Conservation (phyloP, 1,284 basidiomycete species). For the Naganishia albida region DNA sequence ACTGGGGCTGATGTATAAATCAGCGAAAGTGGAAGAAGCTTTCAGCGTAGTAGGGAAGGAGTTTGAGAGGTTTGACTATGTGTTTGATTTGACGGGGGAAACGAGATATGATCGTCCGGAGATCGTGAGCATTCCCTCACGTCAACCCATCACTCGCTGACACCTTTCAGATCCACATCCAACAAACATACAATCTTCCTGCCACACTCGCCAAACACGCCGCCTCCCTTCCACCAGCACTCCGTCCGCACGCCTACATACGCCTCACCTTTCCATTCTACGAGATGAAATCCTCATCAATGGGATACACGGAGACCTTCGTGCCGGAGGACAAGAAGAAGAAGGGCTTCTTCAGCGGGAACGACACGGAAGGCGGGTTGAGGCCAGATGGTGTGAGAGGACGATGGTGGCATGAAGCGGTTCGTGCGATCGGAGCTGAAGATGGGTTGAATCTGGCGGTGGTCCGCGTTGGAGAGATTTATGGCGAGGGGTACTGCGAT, state of each 20-base stretch:
- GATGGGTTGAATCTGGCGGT: conserved; percentile 72
- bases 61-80: conserved; percentile 41
- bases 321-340: conserved; percentile 18
- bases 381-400: conserved; percentile 73
- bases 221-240: conserved; percentile 63
- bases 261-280: conserved; percentile 80
- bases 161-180: conserved; percentile 62
- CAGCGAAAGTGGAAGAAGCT: conserved; percentile 41
- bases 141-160: not conserved
- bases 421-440: conserved; percentile 73
- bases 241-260: conserved; percentile 69
- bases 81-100: conserved; percentile 63
- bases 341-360: conserved; percentile 20
- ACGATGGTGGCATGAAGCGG: conserved; percentile 85
- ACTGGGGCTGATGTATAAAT: not conserved
- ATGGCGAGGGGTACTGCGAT: conserved; percentile 45
- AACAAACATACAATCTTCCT: conserved; percentile 71
- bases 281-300: conserved; percentile 60
- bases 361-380: conserved; percentile 43
- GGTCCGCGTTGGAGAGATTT: conserved; percentile 54
- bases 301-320: conserved; percentile 62
- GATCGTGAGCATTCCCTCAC: conserved; percentile 48
- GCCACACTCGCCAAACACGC: conserved; percentile 62
- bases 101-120: conserved; percentile 74
- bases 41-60: conserved; percentile 39